Conservation (phyloP, 345 rosid genomes). For the Trapa bicornis region DNA sequence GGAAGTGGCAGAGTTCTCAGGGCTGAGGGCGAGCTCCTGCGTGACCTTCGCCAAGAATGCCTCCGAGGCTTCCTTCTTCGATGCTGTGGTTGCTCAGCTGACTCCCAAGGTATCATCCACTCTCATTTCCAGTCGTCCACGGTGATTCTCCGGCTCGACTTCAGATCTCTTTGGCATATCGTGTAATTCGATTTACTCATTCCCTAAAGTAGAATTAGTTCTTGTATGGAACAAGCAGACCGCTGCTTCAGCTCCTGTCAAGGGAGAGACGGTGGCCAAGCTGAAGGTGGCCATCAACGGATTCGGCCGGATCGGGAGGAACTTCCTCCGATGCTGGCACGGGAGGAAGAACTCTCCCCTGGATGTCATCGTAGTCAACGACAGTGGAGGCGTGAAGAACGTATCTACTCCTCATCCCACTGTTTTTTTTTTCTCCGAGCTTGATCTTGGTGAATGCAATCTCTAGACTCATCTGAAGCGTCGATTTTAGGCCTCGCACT, state of each 20-base stretch:
- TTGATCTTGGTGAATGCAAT: background rate
- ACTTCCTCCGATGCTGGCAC: conserved; percentile 97
- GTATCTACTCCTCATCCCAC: conserved; percentile 16
- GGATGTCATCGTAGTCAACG: conserved; percentile 80
- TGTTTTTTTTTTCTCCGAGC: too few species aligned
- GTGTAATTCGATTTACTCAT: background rate
- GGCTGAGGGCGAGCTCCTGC: conserved; percentile 43
- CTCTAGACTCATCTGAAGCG: background rate
- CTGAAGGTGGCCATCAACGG: conserved; percentile 96
- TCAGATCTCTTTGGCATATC: background rate
- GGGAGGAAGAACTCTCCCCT: conserved; percentile 90
- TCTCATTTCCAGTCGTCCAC: background rate
- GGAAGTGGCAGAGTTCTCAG: conserved; percentile 66
- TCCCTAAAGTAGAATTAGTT: background rate
- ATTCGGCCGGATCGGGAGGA: conserved; percentile 94
- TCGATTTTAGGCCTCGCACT: conserved; percentile 65
- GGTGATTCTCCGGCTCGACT: background rate
- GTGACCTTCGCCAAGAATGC: conserved; percentile 26
- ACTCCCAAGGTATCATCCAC: conserved; percentile 38
- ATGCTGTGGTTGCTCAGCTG: conserved; percentile 62
- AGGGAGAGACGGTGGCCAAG: conserved; percentile 67
- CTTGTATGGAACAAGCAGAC: conserved; percentile 20
- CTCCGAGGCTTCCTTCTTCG: conserved; percentile 52
- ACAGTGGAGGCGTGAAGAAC: conserved; percentile 98
- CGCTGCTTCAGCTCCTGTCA: conserved; percentile 32